Evolutionary conservation across 23 red algal species (phyloP).

Genomic region (Gracilariopsis chorda): DNA sequence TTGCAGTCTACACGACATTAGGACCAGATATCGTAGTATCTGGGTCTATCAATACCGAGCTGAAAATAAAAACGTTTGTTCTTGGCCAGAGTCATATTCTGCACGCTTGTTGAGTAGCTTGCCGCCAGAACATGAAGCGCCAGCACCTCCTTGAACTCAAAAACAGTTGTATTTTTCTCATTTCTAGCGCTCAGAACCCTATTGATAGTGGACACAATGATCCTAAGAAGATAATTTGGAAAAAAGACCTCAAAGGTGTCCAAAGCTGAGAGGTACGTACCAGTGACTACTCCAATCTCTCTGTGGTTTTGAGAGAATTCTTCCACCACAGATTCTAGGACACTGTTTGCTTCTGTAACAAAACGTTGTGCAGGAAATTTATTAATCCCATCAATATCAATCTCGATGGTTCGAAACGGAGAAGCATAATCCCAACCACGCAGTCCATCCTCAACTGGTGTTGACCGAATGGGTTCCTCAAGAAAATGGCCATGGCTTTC

Average conservation of each 20-base stretch:
- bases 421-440: background rate
- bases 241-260: constrained; percentile 18
- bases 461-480: too few relatives aligned
- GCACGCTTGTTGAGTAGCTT: background rate
- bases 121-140: background rate
- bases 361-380: background rate
- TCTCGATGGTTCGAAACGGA: background rate
- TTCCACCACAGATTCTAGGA: background rate
- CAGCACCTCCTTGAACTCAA: background rate
- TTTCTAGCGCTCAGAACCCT: background rate
- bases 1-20: background rate
- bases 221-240: background rate
- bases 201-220: background rate
- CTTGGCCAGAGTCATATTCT: background rate
- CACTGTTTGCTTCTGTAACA: background rate
- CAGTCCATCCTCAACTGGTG: background rate
- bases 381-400: background rate
- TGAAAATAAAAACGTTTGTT: background rate
- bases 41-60: background rate
- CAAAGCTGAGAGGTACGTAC: background rate
- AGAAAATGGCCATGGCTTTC: too few relatives aligned
- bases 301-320: background rate
- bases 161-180: background rate
- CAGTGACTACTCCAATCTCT: background rate
- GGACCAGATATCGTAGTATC: constrained; percentile 17